Evolutionary conservation across 1,284 basidiomycete genomes (phyloP), one percentile per base, ranked within the genome.

Genomic region (Tilletia horrida): DNA sequence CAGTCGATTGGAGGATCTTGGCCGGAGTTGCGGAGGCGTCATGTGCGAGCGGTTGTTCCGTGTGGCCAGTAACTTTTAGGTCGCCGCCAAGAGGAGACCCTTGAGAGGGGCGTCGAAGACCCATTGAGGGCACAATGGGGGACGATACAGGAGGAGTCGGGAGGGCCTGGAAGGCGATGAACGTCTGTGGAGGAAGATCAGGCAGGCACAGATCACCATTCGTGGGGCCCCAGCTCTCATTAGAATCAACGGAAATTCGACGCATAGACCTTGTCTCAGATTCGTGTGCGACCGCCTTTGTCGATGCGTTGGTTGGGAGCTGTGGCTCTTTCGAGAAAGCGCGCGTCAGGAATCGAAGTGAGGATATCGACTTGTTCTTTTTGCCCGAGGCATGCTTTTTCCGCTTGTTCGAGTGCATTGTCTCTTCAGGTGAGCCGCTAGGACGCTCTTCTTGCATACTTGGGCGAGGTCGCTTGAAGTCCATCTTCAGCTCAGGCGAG

Each of bases 191-290:
- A 14, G 3, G 50, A 14, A 25, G n/a, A 14, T 55, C 7, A 14
- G 50, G 21, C 50, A 55, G 25, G 6, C n/a, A 25, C n/a, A 55
- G 6, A 7, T 25, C 21, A 23, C 25, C 21, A 6, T 27, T 21
- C 11, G 50, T 23, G 11, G 50, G 50, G 7, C 50, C 50, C 50
- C 50, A 55, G 25, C 50, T 55, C 25, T 55, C 50, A 21, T 55
- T 25, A 7, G 50, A 55, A 21, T 55, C 50, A 6, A 55, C 50
- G 8, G 50, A 55, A 16, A 21, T 18, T 14, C 50, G 50, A 14
- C n/a, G 50, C 14, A 25, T 55, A 6, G 21, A 23, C 25, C 23
- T 55, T 21, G n/a, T 25, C 21, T 55, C 21, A 6, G n/a, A 6
- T 14, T 27, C 21, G 6, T 25, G 23, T 7, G 21, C 50, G 50